Evolutionary conservation across 2,329 filamentous ascomycete genomes (phyloP), one percentile per base, ranked within the genome.

Genomic region (Fusarium miscanthi): DNA sequence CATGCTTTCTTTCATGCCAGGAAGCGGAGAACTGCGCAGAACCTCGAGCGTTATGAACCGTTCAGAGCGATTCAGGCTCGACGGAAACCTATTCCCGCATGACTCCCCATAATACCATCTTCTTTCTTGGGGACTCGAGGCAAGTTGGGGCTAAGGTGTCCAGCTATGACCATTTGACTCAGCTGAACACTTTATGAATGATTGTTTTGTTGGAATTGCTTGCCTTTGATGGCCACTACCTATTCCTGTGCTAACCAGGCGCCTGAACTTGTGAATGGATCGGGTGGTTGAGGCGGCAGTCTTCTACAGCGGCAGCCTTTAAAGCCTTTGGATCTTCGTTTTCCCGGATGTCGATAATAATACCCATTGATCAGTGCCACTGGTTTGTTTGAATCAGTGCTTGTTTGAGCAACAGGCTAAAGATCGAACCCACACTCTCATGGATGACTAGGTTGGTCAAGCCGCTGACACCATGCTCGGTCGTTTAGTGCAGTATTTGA

Each of bases 401-500:
- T 53, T 40, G 23, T 56, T 59, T 40, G 42, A 48, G 35, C 57
- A 73, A 57, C 59, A 66, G 63, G 61, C 69, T 75, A 72, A 71
- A 72, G 46, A 43, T 59, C 52, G 58, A 75, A 63, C 56, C 74
- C 66, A 68, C 60, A 51, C 63, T 46, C 54, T 69, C 52, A 59
- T 61, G 46, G 63, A 33, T 59, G 49, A 56, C 64, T 63, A 68
- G 46, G 48, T n/a, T 59, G 41, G 57, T 58, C 63, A 70, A 74
- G 74, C 72, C 63, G 75, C 69, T 76, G 72, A 73, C 75, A 74
- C 74, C 74, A 74, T 74, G 63, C 64, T 76, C 59, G 66, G 61
- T 64, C n/a, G 59, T 64, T 67, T 75, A 64, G 75, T 68, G 72
- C 66, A 70, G 62, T 54, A 68, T 56, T 69, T 66, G 74, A 77